A percentile compares a stretch with the other conserved stretches of the same genome.
Conservation (phyloP, 768 basidiomycete species). For the Xerocomus spinulosus region DNA sequence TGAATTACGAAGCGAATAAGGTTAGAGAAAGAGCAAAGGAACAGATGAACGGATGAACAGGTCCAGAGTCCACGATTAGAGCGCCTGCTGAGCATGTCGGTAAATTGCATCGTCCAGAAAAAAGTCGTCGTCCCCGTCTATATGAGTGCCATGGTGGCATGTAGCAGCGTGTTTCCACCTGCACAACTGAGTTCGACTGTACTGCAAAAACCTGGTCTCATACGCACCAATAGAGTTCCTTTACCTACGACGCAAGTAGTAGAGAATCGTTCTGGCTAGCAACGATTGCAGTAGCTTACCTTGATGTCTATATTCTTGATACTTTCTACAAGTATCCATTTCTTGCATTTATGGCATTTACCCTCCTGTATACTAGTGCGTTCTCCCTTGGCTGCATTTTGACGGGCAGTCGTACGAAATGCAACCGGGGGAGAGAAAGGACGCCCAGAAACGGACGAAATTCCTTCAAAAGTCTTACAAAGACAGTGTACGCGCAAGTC, state of each 20-base stretch:
- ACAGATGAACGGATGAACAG: too few relatives aligned
- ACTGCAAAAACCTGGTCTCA: neutral
- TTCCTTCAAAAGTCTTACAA: slow-evolving; percentile 41
- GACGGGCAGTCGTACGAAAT: slow-evolving; percentile 48
- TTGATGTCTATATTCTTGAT: slow-evolving; percentile 71
- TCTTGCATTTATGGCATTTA: slow-evolving; percentile 70
- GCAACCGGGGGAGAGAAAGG: slow-evolving; percentile 76
- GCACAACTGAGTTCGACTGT: slow-evolving; percentile 5
- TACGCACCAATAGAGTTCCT: slow-evolving; percentile 73
- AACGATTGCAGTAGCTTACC: slow-evolving; percentile 32
- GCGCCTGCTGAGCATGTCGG: slow-evolving; percentile 16
- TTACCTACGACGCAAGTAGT: slow-evolving; percentile 42
- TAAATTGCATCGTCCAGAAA: slow-evolving; percentile 52
- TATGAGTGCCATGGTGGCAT: slow-evolving; percentile 59
- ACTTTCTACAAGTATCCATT: slow-evolving; percentile 71
- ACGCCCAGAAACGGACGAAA: slow-evolving; percentile 59
- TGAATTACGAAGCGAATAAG: slow-evolving; percentile 11
- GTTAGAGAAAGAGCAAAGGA: neutral
- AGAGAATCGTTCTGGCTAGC: neutral
- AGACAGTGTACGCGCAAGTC: neutral
- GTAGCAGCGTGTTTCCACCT: slow-evolving; percentile 84
- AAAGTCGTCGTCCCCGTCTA: slow-evolving; percentile 54
- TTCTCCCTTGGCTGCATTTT: slow-evolving; percentile 53
- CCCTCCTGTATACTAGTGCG: slow-evolving; percentile 59
- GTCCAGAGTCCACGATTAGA: slow-evolving; percentile 1